Evolutionary conservation across 495 filamentous ascomycete species (phyloP).

Genomic region (Penicillium odoratum): DNA sequence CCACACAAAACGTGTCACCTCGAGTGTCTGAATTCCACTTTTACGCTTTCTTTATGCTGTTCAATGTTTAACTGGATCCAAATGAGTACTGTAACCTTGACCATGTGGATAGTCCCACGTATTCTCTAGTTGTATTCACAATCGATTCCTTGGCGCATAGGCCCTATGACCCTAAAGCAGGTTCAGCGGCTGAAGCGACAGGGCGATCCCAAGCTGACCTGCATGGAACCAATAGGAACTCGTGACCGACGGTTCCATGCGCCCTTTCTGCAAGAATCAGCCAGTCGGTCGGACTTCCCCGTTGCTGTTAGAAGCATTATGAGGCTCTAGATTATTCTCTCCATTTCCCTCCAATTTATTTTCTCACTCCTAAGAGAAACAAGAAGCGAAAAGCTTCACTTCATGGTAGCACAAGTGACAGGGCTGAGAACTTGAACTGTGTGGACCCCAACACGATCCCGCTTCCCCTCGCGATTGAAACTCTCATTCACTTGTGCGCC

Average conservation of each 20-base stretch:
- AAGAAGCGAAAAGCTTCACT: too few relatives aligned
- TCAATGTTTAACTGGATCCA: slow-evolving; percentile 1
- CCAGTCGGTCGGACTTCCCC: not conserved
- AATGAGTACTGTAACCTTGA: not conserved
- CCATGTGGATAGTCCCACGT: not conserved
- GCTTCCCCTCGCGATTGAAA: too few relatives aligned
- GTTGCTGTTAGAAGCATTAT: not conserved
- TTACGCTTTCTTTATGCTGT: slow-evolving; percentile 1
- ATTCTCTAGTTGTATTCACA: not conserved
- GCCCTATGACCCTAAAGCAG: not conserved
- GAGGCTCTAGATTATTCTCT: not conserved
- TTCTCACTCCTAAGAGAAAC: too few relatives aligned
- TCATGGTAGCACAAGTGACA: too few relatives aligned
- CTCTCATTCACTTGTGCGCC: too few relatives aligned
- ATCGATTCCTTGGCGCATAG: not conserved
- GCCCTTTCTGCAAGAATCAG: not conserved
- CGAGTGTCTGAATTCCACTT: slow-evolving; percentile 6
- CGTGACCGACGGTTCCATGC: not conserved
- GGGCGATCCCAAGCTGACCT: not conserved
- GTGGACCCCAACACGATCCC: too few relatives aligned
- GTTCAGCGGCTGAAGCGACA: not conserved
- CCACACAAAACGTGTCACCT: slow-evolving; percentile 11
- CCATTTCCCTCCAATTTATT: not conserved
- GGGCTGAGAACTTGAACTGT: too few relatives aligned
- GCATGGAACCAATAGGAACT: not conserved